Conservation (phyloP, 1,284 basidiomycete species). For the Cryptococcus sp. region DNA sequence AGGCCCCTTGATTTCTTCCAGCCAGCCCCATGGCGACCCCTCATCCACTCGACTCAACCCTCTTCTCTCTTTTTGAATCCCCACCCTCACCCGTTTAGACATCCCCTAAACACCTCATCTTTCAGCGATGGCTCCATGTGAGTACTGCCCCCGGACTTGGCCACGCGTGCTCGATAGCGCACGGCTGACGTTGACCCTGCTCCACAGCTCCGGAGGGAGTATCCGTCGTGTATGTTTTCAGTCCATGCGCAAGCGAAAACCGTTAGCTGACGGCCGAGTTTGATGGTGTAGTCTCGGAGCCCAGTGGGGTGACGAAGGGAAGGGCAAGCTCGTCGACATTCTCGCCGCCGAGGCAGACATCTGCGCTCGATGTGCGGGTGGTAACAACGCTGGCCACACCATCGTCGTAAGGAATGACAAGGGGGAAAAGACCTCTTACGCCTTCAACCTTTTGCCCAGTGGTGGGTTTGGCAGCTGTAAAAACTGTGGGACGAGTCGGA, state of each 20-base stretch:
- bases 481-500: background rate
- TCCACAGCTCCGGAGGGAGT: constrained; percentile 36
- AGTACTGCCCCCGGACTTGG: background rate
- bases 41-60: background rate
- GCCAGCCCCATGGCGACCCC: no score
- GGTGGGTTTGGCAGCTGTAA: constrained; percentile 59
- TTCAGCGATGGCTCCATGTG: constrained; percentile 21
- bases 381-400: constrained; percentile 98
- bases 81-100: constrained; percentile 2
- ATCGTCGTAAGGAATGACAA: constrained; percentile 77
- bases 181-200: constrained; percentile 3
- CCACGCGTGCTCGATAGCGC: background rate
- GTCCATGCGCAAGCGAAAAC: background rate
- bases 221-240: constrained; percentile 38
- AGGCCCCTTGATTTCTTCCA: no score
- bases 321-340: constrained; percentile 93
- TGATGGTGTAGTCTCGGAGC: constrained; percentile 61
- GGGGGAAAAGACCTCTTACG: constrained; percentile 75
- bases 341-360: constrained; percentile 83
- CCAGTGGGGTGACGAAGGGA: constrained; percentile 96
- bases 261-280: background rate
- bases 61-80: background rate
- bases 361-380: constrained; percentile 94
- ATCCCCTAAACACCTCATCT: constrained; percentile 1
- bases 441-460: constrained; percentile 92